phyloP scores from a whole-genome alignment of 164 flowering plant genomes.

The Stephania cephalantha region DNA sequence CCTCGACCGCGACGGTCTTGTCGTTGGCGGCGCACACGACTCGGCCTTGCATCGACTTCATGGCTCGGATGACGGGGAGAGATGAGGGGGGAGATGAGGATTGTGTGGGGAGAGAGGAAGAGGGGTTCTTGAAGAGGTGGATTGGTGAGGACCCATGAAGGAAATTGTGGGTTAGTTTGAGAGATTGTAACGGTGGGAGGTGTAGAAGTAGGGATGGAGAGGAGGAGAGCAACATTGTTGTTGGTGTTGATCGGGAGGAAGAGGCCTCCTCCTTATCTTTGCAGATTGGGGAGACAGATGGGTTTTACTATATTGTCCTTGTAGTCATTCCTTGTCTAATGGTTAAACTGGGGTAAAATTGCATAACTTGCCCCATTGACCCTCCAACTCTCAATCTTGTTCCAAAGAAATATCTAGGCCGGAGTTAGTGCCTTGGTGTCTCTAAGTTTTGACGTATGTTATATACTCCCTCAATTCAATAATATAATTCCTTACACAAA shows the following conservation, averaged over 20 bases:
- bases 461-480: no score
- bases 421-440: no score
- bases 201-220: slow-evolving; percentile 28
- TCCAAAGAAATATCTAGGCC: no score
- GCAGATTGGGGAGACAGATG: slow-evolving; percentile 8
- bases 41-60: slow-evolving; percentile 60
- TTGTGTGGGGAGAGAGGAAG: slow-evolving; percentile 22
- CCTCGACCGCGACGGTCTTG: slow-evolving; percentile 53
- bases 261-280: slow-evolving; percentile 22
- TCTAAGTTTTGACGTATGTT: no score
- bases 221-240: slow-evolving; percentile 19
- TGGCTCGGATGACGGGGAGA: slow-evolving; percentile 48
- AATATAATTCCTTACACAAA: no score
- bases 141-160: slow-evolving; percentile 52
- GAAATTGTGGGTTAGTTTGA: slow-evolving; percentile 40
- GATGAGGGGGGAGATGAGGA: slow-evolving; percentile 20
- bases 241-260: background rate
- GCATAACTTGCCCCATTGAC: background rate
- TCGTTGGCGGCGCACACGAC: slow-evolving; percentile 76
- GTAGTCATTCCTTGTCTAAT: background rate
- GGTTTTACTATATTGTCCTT: background rate
- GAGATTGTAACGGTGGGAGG: slow-evolving; percentile 37
- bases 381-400: no score
- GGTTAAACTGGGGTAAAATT: background rate
- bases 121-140: slow-evolving; percentile 37